Base-by-base conservation (phyloP, 768 basidiomycete species). In the Holtermanniella nyarrowii region DNA sequence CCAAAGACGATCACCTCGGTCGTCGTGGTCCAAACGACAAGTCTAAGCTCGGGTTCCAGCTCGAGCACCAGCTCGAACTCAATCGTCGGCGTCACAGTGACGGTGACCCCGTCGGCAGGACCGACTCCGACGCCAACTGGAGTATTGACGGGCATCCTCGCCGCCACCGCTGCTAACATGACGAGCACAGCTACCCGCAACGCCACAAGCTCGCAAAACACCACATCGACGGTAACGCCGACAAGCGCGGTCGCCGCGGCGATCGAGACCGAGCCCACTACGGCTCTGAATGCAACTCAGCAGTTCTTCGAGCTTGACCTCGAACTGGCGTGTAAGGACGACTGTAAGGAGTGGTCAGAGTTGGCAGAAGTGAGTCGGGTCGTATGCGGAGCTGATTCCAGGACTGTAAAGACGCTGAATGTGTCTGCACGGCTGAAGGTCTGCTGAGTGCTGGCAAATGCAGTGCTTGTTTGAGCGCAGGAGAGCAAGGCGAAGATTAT, bases 371-470 rank as follows among this genome's bases (percentile, higher is more conserved):
- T 55, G 18, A 49, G 53, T 21, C 7, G 23, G 4, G 14, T n/a
- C n/a, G n/a, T n/a, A 11, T 14, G 39, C 46, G 37, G 25, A 42
- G 25, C 37, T 37, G 37, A 7, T 16, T 16, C 31, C 31, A 37
- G 7, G 10, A 37, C 31, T 57, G 56, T 23, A 49, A 26, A 14
- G 45, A 53, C 18, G 56, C 53, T 26, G 26, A 31, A 21, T 57
- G 56, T 43, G 50, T 57, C 16, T 57, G 56, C 23, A 53, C 51
- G 1, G 46, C n/a, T 14, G 26, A 41, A 22, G 48, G 23, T 16
- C 12, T 57, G 10, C n/a, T 31, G 3, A 31, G 21, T 16, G 51
- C 56, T 3, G 23, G 26, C 14, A 22, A 7, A 2, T 57, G 56
- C 42, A 49, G 47, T 11, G 18, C 18, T n/a, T 57, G 56, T 43